Percentiles rank a stretch among this genome's conserved stretches.
phyloP scores from a whole-genome alignment of 192 early-diverging fungal genomes.

The Coemansia biformis region DNA sequence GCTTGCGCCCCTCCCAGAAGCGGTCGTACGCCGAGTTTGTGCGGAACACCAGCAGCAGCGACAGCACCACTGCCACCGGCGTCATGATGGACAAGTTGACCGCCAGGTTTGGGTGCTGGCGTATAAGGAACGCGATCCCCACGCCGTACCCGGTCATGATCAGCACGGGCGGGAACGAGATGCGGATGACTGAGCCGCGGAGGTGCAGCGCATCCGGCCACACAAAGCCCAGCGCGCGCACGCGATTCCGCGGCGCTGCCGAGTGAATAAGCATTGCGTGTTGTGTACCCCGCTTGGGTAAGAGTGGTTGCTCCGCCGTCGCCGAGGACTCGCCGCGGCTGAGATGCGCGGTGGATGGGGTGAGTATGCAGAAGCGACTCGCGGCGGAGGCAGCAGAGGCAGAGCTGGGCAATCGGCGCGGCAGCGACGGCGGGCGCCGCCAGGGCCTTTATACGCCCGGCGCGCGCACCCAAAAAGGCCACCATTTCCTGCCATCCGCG shows the following conservation, averaged over 20 bases:
- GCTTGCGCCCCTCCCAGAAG: conserved; percentile 82
- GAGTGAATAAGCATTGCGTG: conserved; percentile 41
- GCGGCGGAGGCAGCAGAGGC: too few relatives aligned
- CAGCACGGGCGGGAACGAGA: conserved; percentile 29
- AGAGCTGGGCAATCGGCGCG: too few relatives aligned
- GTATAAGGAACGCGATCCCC: conserved; percentile 43
- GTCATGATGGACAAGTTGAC: conserved; percentile 43
- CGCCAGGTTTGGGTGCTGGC: conserved; percentile 22
- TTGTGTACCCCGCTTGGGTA: neutral
- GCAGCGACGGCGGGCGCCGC: too few relatives aligned
- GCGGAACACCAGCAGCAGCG: conserved; percentile 55
- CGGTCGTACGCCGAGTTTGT: conserved; percentile 65
- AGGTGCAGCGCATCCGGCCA: conserved; percentile 43
- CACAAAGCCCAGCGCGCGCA: conserved; percentile 22
- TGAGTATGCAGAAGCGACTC: too few relatives aligned
- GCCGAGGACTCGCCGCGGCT: too few relatives aligned
- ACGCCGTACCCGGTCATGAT: conserved; percentile 46
- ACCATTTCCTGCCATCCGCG: too few relatives aligned
- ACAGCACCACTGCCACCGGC: conserved; percentile 48
- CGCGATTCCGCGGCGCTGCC: conserved; percentile 23
- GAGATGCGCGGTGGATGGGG: too few relatives aligned
- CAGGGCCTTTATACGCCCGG: too few relatives aligned
- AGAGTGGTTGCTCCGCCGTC: too few relatives aligned
- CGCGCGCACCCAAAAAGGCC: too few relatives aligned
- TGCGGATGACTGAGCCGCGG: conserved; percentile 49